Base-by-base conservation (phyloP, 169 alveolate species). In the Cryptosporidium parvum region DNA sequence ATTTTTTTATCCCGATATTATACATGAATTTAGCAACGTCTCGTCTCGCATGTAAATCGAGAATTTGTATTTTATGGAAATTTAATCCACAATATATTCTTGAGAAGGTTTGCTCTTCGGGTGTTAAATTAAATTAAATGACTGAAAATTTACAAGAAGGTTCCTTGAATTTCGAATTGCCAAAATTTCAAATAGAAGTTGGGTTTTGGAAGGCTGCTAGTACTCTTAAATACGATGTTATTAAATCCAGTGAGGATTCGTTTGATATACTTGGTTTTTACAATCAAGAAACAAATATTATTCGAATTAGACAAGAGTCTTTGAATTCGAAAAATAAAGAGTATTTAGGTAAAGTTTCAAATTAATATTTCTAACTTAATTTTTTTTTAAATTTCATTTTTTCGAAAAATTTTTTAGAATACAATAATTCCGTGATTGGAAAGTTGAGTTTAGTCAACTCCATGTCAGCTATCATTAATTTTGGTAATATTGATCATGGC, bases 251-350 rank as follows among this genome's bases (percentile, higher is more conserved):
- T 23, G 67, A 80, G 23, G 45, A 44, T 26, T 62, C 56, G 16
- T 42, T 62, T 42, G 67, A 80, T 23, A 80, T 80, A 16, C 35
- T 58, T 37, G 89, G 80, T 2, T 80, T 80, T 45, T 80, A 80
- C 10, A 44, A 80, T 80, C 56, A 23, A 14, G 80, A 80, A 61
- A 58, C 56, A 16, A 80, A 80, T 18, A 42, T 62, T 26, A 26
- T 80, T 65, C 52, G 89, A 80, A 44, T 80, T 16, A 80, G 75
- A 44, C 39, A 59, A 6, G 75, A 80, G 31, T 80, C 89, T 12
- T 23, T 80, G 7, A 62, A 80, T 18, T 16, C 7, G 7, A 73
- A 71, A 14, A 37, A 73, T 26, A 31, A 7, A 16, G 70, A 73
- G 0, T 26, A 5, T 33, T 56, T 59, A 73, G 86, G 86, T 73